These are phyloP conservation scores for Phaffia tasmanica DNA, from an alignment of 768 basidiomycete species.

Conservation along the genomic window DNA sequence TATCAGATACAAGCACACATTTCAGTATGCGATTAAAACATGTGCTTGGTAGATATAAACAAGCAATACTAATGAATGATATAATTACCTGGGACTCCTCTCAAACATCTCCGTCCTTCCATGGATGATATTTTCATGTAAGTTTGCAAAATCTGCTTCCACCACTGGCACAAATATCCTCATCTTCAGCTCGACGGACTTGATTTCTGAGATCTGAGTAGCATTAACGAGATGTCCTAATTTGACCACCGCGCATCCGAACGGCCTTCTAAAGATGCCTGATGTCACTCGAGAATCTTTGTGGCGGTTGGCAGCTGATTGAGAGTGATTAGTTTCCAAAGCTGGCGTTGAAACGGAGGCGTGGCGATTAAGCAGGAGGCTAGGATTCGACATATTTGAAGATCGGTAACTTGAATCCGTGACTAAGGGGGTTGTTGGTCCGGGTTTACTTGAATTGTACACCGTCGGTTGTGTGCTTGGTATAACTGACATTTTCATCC, in stretches of 20 bases:
- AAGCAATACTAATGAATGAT: not conserved
- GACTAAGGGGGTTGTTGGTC: not conserved
- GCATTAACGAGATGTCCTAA: slow-evolving; percentile 56
- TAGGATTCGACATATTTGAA: not conserved
- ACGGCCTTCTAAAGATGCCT: slow-evolving; percentile 59
- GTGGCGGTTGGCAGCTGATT: not conserved
- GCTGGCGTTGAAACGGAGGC: too few relatives aligned
- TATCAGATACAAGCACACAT: not conserved
- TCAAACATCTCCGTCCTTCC: slow-evolving; percentile 67
- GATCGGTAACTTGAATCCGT: not conserved
- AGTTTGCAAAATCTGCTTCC: slow-evolving; percentile 77
- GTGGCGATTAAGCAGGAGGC: too few relatives aligned
- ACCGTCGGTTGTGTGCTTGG: not conserved
- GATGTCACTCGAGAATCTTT: too few relatives aligned
- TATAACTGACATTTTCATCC: slow-evolving; percentile 51
- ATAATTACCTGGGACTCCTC: slow-evolving; percentile 60
- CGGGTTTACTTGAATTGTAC: not conserved
- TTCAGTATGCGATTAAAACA: slow-evolving; percentile 5
- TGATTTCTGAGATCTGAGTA: slow-evolving; percentile 52
- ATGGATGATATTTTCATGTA: slow-evolving; percentile 89
- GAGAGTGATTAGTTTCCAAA: too few relatives aligned
- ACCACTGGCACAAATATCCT: slow-evolving; percentile 73
- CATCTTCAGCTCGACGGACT: slow-evolving; percentile 67
- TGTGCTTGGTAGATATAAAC: slow-evolving; percentile 2
- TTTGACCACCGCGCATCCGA: slow-evolving; percentile 91